Evolutionary conservation across 495 filamentous ascomycete genomes (phyloP).

Genomic region (Neurospora tetrasperma): DNA sequence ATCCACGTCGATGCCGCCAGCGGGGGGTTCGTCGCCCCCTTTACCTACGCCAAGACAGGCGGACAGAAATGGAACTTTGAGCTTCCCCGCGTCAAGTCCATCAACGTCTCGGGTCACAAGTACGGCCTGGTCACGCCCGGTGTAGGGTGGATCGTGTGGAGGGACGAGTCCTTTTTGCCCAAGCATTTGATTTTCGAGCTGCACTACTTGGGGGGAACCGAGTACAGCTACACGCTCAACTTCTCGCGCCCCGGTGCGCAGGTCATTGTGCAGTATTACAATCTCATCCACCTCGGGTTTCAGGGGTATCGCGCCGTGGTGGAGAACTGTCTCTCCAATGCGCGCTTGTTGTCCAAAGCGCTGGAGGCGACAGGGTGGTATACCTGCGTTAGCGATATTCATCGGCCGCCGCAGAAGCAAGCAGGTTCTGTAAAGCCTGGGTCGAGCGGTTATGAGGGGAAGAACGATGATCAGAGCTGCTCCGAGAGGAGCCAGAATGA

Average conservation of each 20-base stretch:
- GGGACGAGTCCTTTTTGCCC: constrained; percentile 57
- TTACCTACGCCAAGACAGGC: constrained; percentile 51
- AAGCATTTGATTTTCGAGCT: constrained; percentile 63
- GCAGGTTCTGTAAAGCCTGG: constrained; percentile 6
- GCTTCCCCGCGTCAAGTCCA: constrained; percentile 62
- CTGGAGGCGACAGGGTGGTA: constrained; percentile 64
- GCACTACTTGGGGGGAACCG: constrained; percentile 65
- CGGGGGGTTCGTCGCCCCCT: constrained; percentile 66
- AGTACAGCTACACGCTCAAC: constrained; percentile 65
- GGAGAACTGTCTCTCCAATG: constrained; percentile 62
- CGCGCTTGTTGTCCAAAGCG: constrained; percentile 54
- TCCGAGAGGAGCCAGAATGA: not conserved
- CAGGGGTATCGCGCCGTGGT: constrained; percentile 55
- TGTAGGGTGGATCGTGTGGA: constrained; percentile 69
- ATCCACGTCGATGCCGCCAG: constrained; percentile 70
- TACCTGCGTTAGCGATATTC: constrained; percentile 59
- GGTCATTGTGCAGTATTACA: constrained; percentile 67
- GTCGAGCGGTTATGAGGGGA: not conserved
- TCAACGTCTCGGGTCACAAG: constrained; percentile 67
- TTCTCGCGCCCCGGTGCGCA: constrained; percentile 66
- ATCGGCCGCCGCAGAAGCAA: constrained; percentile 31
- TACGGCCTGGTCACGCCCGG: constrained; percentile 65
- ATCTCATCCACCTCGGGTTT: constrained; percentile 64
- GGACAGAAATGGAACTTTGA: constrained; percentile 58
- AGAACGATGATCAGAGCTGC: constrained; percentile 22